Percentiles rank a stretch among this genome's conserved stretches.
phyloP scores from a whole-genome alignment of 345 rosid genomes.

The Pistacia atlantica region DNA sequence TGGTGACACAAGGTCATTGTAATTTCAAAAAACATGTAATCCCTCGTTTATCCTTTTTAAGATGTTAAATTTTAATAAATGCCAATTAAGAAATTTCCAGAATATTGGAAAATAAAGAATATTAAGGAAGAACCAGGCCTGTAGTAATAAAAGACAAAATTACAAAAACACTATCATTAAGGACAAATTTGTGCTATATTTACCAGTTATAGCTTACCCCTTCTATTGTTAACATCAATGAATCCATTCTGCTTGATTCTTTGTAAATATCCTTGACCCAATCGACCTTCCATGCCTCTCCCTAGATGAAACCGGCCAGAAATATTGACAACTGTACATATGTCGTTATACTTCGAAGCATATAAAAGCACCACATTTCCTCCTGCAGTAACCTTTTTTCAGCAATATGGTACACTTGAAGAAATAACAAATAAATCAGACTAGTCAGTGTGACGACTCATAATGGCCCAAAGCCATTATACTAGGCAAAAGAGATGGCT shows the following conservation, averaged over 20 bases:
- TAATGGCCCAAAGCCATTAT: neutral
- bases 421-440: neutral
- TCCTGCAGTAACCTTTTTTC: conserved; percentile 48
- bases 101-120: neutral
- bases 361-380: conserved; percentile 85
- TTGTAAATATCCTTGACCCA: conserved; percentile 63
- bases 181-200: conserved; percentile 2
- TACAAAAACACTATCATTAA: neutral
- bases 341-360: conserved; percentile 75
- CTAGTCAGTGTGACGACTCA: neutral
- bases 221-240: conserved; percentile 67
- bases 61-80: neutral
- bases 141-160: neutral
- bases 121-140: neutral
- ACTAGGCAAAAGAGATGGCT: neutral
- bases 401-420: conserved; percentile 3
- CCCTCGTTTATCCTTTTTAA: neutral
- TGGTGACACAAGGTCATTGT: neutral
- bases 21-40: neutral
- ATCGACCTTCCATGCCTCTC: conserved; percentile 71
- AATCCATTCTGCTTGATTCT: conserved; percentile 66
- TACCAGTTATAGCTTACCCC: conserved; percentile 37
- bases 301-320: conserved; percentile 75
- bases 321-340: conserved; percentile 58
- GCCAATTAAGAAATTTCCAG: neutral